These are phyloP conservation scores for Limonomyces culmigenus DNA, from an alignment of 1,284 basidiomycete genomes.

Conservation along the genomic window DNA sequence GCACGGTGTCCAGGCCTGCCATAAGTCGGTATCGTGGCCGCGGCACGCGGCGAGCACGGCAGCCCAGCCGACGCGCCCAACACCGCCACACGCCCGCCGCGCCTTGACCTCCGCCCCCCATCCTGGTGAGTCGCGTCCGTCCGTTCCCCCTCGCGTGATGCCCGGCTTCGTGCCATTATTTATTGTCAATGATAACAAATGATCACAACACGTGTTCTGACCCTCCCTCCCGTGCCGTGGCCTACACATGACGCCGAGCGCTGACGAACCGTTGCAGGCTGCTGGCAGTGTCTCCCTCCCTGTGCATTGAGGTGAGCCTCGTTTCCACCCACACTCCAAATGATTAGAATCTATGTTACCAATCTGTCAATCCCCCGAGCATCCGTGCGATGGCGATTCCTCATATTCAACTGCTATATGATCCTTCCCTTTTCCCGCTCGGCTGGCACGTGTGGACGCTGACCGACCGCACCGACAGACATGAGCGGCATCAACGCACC, in stretches of 20 bases:
- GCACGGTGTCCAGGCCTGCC: too few species aligned
- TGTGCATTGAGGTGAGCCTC: not conserved
- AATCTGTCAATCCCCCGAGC: slow-evolving; percentile 41
- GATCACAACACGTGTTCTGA: slow-evolving; percentile 32
- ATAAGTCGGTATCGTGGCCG: too few species aligned
- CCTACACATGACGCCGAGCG: not conserved
- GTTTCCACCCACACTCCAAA: slow-evolving; percentile 6
- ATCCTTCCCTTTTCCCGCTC: slow-evolving; percentile 5
- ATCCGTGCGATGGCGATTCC: slow-evolving; percentile 11
- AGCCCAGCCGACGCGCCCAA: too few species aligned
- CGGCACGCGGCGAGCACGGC: too few species aligned
- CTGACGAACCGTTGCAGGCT: not conserved
- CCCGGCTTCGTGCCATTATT: slow-evolving; percentile 31
- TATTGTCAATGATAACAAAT: slow-evolving; percentile 52
- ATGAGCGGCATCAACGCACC: slow-evolving; percentile 70
- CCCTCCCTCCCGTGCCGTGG: slow-evolving; percentile 1
- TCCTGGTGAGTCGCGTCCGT: slow-evolving; percentile 1
- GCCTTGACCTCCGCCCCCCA: too few species aligned
- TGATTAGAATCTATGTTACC: slow-evolving; percentile 19
- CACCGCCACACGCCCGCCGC: too few species aligned
- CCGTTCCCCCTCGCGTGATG: slow-evolving; percentile 32
- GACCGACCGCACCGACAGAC: not conserved
- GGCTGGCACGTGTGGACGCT: not conserved
- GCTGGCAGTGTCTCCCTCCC: not conserved
- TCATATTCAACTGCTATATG: slow-evolving; percentile 12